Conservation (phyloP, 257 asterid species). For the Henckelia pumila region DNA sequence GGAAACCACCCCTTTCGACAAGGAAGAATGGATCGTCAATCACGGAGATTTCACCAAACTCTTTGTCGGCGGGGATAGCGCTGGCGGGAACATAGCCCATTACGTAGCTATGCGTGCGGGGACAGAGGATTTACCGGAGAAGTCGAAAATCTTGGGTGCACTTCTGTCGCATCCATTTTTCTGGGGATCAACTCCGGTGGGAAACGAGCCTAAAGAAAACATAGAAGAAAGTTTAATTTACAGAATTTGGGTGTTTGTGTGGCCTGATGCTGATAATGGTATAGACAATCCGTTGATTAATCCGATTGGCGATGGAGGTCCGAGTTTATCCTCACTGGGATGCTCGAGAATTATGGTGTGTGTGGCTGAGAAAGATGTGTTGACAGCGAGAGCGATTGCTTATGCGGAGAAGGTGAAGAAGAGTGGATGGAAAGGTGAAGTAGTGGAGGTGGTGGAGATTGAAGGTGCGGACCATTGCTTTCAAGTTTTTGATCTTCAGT, state of each 20-base stretch:
- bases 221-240: slow-evolving; percentile 2
- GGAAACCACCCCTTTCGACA: not conserved
- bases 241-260: slow-evolving; percentile 5
- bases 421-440: slow-evolving; percentile 58
- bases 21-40: slow-evolving; percentile 36
- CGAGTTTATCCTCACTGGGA: slow-evolving; percentile 25
- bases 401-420: slow-evolving; percentile 42
- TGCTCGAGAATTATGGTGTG: slow-evolving; percentile 15
- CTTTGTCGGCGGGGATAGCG: slow-evolving; percentile 39
- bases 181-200: slow-evolving; percentile 27
- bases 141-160: slow-evolving; percentile 33
- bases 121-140: slow-evolving; percentile 25
- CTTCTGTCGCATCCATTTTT: slow-evolving; percentile 36
- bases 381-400: slow-evolving; percentile 19
- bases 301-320: slow-evolving; percentile 20
- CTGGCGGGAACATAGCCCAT: slow-evolving; percentile 34
- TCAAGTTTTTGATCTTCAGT: slow-evolving; percentile 30
- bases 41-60: slow-evolving; percentile 37
- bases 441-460: slow-evolving; percentile 44
- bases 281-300: slow-evolving; percentile 21
- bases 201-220: slow-evolving; percentile 18
- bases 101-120: slow-evolving; percentile 28
- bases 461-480: slow-evolving; percentile 53
- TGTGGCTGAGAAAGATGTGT: slow-evolving; percentile 24
- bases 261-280: slow-evolving; percentile 15